Conservation (phyloP, 139 green algal species). For the Coelastrella sp. region DNA sequence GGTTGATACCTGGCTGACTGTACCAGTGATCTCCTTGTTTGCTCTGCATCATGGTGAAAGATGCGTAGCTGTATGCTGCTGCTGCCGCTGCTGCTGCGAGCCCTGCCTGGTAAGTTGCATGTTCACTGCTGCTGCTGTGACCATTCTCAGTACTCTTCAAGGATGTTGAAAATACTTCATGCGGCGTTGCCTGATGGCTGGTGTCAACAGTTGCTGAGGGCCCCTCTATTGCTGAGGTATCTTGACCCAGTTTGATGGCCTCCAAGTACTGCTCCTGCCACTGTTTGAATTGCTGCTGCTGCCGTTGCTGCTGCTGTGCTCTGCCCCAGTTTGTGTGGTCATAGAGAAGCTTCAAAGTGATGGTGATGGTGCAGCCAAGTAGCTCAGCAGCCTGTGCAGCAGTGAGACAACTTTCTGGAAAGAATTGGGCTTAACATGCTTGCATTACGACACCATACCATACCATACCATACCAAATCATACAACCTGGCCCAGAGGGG, state of each 20-base stretch:
- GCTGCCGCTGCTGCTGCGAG: neutral
- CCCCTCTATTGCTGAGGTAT: neutral
- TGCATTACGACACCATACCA: too few species aligned
- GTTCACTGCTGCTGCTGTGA: too few species aligned
- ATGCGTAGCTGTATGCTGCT: neutral
- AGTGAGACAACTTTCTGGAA: too few species aligned
- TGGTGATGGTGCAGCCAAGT: neutral
- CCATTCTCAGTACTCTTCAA: too few species aligned
- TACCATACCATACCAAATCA: too few species aligned
- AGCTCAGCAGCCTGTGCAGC: neutral
- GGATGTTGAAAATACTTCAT: too few species aligned
- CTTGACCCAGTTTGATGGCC: neutral
- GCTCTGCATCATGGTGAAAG: neutral
- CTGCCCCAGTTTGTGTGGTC: neutral
- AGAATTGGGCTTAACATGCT: too few species aligned
- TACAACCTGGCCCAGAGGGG: too few species aligned
- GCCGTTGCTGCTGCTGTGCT: neutral
- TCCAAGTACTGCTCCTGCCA: neutral
- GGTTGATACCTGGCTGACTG: neutral
- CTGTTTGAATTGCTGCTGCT: neutral
- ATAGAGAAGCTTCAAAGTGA: neutral
- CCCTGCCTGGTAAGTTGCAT: too few species aligned
- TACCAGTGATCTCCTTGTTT: neutral
- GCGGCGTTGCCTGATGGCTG: too few species aligned
- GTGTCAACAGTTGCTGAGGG: too few species aligned